A percentile compares a stretch with the other conserved stretches of the same genome.
phyloP scores from a whole-genome alignment of 2,329 filamentous ascomycete genomes.

The Fusarium xyrophilum region DNA sequence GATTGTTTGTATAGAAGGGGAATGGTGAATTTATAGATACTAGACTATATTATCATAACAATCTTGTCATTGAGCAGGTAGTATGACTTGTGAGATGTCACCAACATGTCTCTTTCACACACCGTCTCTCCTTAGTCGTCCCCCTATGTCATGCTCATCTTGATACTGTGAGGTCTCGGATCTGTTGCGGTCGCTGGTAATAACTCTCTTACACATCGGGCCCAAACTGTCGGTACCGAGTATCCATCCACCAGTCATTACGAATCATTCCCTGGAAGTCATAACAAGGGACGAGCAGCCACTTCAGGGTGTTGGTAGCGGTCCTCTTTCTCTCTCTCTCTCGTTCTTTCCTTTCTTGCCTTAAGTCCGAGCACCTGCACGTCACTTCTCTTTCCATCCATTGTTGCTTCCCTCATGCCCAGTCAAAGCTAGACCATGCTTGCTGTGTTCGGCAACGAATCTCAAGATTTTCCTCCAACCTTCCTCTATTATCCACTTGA shows the following conservation, averaged over 20 bases:
- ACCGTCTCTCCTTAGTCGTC: slow-evolving; percentile 11
- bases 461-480: slow-evolving; percentile 8
- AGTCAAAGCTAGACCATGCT: slow-evolving; percentile 7
- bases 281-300: slow-evolving; percentile 34
- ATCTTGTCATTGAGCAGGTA: neutral
- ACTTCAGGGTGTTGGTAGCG: slow-evolving; percentile 15
- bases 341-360: neutral
- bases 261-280: slow-evolving; percentile 28
- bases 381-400: neutral
- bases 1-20: neutral
- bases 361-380: slow-evolving; percentile 20
- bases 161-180: slow-evolving; percentile 20
- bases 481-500: slow-evolving; percentile 31
- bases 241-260: slow-evolving; percentile 24
- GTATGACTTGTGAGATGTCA: neutral
- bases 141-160: slow-evolving; percentile 1
- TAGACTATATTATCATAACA: neutral
- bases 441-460: slow-evolving; percentile 4
- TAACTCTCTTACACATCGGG: slow-evolving; percentile 38
- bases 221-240: slow-evolving; percentile 38
- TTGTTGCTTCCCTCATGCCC: neutral
- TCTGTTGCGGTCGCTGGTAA: slow-evolving; percentile 28
- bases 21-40: neutral
- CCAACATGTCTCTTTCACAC: neutral
- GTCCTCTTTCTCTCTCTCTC: neutral